Base-by-base conservation (phyloP, 1,139 yeast genomes). In the Diutina ranongensis region DNA sequence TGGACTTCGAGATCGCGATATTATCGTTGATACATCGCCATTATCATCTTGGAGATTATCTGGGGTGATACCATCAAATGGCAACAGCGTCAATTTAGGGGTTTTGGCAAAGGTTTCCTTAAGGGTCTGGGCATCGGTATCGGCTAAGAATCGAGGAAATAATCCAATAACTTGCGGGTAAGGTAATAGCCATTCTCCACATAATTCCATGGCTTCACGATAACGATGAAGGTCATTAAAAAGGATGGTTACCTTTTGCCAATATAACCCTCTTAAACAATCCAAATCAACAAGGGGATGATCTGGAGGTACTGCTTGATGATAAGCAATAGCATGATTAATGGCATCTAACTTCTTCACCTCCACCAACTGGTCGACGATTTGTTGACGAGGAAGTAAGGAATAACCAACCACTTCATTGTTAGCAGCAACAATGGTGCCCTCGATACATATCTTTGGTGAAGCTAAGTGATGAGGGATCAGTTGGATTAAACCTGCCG, bases 181-280 rank as follows among this genome's bases (percentile, higher is more conserved):
- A 4, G 42, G 42, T 5, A 38, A 15, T 1, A 38, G 42, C 42
- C 42, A 38, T 15, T 38, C 42, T 2, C 32, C 13, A 25, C 42
- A 25, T 9, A 38, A 13, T 5, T 25, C 42, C 33, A 38, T n/a
- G 3, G 42, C 42, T 15, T 22, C 32, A 5, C 21, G 19, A 10
- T 38, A 38, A 2, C 13, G 19, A 15, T 25, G 42, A 18, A 2
- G 18, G 5, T 25, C 42, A 7, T 15, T 13, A 18, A 34, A 34
- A 3, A 34, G 15, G 9, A 34, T 12, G 5, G 3, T 5, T 2
- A 16, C 42, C 28, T 38, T 38, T 12, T 25, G 42, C 42, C 42
- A 38, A 10, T 38, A 38, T 12, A 38, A 25, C 20, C 16, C 20
- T 3, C 42, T 31, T 22, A 38, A 25, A 13, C 32, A 16, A 16